Conservation (phyloP, 176 grass and related monocot species). For the Carex cristatella region DNA sequence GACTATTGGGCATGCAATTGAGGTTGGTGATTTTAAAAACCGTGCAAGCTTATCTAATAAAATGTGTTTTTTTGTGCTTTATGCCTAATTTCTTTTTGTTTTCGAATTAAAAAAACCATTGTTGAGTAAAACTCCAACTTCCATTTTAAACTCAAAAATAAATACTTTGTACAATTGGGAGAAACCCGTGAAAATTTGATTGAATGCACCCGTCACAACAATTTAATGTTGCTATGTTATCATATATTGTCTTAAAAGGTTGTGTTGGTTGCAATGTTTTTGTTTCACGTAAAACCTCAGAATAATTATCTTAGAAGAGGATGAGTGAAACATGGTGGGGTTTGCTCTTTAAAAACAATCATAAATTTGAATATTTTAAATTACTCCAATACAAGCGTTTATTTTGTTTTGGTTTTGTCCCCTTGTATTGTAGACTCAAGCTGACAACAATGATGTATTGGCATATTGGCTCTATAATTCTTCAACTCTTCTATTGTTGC, state of each 20-base stretch:
- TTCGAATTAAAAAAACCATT: not conserved
- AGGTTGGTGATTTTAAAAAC: conserved; percentile 44
- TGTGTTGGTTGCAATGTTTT: not conserved
- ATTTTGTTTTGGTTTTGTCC: conserved; percentile 17
- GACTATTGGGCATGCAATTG: conserved; percentile 96
- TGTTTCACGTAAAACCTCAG: not conserved
- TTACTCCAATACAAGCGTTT: not conserved
- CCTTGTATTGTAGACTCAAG: conserved; percentile 72
- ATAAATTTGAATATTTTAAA: not conserved
- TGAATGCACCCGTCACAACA: too few relatives aligned
- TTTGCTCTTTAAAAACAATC: conserved; percentile 7
- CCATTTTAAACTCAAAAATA: not conserved
- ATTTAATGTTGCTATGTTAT: not conserved
- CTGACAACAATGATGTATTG: conserved; percentile 74
- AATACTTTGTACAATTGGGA: not conserved
- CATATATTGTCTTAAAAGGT: not conserved
- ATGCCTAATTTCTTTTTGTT: not conserved
- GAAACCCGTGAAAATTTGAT: not conserved
- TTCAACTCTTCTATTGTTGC: conserved; percentile 76
- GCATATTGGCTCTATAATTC: conserved; percentile 99
- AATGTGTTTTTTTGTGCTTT: not conserved
- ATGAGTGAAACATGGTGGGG: not conserved
- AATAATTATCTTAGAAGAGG: not conserved
- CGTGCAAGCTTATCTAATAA: not conserved
- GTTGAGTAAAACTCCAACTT: not conserved